Conservation (phyloP, 257 asterid genomes). For the Perilla frutescens region DNA sequence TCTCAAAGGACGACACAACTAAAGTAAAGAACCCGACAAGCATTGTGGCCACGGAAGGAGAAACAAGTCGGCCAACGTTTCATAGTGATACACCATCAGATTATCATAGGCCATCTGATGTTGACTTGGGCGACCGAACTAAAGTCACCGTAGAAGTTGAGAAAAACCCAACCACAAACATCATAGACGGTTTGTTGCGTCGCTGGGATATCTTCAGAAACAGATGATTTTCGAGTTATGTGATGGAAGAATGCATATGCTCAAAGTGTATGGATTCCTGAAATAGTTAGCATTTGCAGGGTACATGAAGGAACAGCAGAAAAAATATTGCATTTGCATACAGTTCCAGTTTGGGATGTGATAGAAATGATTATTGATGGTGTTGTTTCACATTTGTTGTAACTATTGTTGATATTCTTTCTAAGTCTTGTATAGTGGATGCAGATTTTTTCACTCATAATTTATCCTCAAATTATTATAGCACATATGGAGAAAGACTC, state of each 20-base stretch:
- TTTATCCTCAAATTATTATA: constrained; percentile 12
- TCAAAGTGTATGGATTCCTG: constrained; percentile 27
- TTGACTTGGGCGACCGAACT: constrained; percentile 58
- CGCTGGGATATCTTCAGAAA: constrained; percentile 89
- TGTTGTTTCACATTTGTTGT: constrained; percentile 29
- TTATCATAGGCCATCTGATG: constrained; percentile 45
- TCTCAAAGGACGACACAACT: constrained; percentile 4
- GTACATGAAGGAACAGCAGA: constrained; percentile 22
- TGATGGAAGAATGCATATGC: constrained; percentile 18
- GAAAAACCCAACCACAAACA: constrained; percentile 61
- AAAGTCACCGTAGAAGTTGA: constrained; percentile 75
- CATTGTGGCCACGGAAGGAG: constrained; percentile 33
- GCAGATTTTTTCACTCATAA: constrained; percentile 30
- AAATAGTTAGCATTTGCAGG: constrained; percentile 36
- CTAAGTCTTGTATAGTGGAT: constrained; percentile 44
- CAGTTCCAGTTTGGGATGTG: constrained; percentile 8
- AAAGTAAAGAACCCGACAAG: not conserved
- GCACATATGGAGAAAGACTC: constrained; percentile 8
- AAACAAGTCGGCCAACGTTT: constrained; percentile 36
- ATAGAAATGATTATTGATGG: not conserved
- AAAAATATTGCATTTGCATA: constrained; percentile 10
- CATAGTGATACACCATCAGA: constrained; percentile 24
- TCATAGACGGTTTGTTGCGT: constrained; percentile 78
- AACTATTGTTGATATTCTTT: constrained; percentile 41
- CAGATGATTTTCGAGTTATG: constrained; percentile 45